Evolutionary conservation across 768 basidiomycete genomes (phyloP).

Genomic region (Xanthoconium purpureum): DNA sequence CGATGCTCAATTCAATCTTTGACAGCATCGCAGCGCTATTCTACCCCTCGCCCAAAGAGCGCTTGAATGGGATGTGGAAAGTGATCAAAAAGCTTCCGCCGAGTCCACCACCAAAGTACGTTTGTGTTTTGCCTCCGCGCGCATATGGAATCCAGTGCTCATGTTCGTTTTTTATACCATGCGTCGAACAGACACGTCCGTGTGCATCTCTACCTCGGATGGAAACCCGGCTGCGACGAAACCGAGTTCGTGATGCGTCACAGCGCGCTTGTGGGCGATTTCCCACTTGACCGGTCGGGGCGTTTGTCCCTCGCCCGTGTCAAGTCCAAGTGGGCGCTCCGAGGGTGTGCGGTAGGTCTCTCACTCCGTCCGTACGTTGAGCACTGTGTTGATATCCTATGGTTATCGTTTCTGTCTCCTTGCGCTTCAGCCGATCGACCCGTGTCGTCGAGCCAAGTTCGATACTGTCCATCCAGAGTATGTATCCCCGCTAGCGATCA

Average conservation of each 20-base stretch:
- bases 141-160: not conserved
- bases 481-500: slow-evolving; percentile 26
- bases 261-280: slow-evolving; percentile 26
- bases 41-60: slow-evolving; percentile 16
- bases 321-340: slow-evolving; percentile 22
- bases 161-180: not conserved
- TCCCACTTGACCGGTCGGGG: slow-evolving; percentile 25
- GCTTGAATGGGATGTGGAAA: slow-evolving; percentile 26
- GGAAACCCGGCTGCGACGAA: slow-evolving; percentile 30
- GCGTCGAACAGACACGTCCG: slow-evolving; percentile 25
- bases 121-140: not conserved
- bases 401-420: no score
- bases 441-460: slow-evolving; percentile 17
- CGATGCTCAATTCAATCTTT: not conserved
- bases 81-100: slow-evolving; percentile 15
- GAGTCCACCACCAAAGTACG: slow-evolving; percentile 17
- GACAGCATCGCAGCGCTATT: slow-evolving; percentile 15
- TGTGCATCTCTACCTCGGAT: slow-evolving; percentile 31
- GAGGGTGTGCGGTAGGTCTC: slow-evolving; percentile 18
- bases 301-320: slow-evolving; percentile 17
- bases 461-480: slow-evolving; percentile 23
- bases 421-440: slow-evolving; percentile 18
- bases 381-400: no score
- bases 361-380: no score
- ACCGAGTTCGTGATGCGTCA: slow-evolving; percentile 26